Conservation (phyloP, 768 basidiomycete genomes). For the Suillus occidentalis region DNA sequence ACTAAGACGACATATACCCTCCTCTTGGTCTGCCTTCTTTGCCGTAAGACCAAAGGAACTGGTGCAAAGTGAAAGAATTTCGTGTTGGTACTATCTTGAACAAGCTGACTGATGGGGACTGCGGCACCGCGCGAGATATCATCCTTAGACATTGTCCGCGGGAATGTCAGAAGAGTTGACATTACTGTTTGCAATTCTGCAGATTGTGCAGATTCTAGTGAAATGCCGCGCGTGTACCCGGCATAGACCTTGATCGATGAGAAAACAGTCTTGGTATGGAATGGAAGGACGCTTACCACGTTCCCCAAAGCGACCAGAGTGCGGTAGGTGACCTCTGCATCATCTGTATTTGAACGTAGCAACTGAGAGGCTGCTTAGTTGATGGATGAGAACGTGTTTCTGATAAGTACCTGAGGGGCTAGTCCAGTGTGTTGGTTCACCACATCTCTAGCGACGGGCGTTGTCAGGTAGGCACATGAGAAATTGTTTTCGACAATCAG, state of each 20-base stretch:
- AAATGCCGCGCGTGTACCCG: slow-evolving; percentile 36
- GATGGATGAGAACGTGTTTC: background rate
- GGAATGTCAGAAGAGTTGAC: slow-evolving; percentile 37
- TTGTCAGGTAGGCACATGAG: slow-evolving; percentile 56
- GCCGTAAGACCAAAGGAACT: slow-evolving; percentile 35
- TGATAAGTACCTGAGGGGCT: slow-evolving; percentile 43
- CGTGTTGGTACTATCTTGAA: slow-evolving; percentile 53
- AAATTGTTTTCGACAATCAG: slow-evolving; percentile 42
- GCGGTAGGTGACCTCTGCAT: slow-evolving; percentile 72
- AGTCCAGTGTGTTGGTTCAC: slow-evolving; percentile 47
- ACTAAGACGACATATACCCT: slow-evolving; percentile 95
- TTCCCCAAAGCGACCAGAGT: slow-evolving; percentile 74
- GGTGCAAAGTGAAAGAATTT: slow-evolving; percentile 56
- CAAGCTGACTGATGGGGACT: slow-evolving; percentile 56
- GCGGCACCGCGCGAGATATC: slow-evolving; percentile 56
- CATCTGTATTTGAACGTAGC: slow-evolving; percentile 44
- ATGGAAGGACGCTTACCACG: slow-evolving; percentile 43
- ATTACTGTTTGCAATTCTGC: slow-evolving; percentile 28
- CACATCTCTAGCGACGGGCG: slow-evolving; percentile 38
- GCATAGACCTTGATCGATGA: slow-evolving; percentile 47
- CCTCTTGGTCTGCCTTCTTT: slow-evolving; percentile 93
- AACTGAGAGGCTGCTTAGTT: slow-evolving; percentile 20
- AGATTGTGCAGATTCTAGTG: slow-evolving; percentile 32
- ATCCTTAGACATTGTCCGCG: slow-evolving; percentile 54
- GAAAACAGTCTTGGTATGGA: background rate